Conservation (phyloP, 148 eudicot genomes). For the Rhododendron simsii region DNA sequence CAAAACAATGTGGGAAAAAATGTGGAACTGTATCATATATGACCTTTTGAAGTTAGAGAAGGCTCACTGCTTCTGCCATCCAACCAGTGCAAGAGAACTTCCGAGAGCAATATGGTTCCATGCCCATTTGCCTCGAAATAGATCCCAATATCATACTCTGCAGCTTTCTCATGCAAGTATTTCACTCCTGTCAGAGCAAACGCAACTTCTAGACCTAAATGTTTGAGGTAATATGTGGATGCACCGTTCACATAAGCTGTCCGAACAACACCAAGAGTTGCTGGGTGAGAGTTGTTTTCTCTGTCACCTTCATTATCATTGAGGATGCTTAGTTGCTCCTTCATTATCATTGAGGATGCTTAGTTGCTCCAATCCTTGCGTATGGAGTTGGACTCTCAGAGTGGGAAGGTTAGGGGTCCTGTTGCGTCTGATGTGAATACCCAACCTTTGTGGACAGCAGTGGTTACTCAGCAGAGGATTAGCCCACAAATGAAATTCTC, state of each 20-base stretch:
- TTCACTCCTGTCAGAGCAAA: constrained; percentile 94
- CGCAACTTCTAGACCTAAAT: constrained; percentile 64
- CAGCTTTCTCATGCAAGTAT: constrained; percentile 83
- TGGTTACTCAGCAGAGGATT: no score
- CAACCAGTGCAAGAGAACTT: constrained; percentile 53
- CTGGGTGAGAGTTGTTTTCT: constrained; percentile 23
- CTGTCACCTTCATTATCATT: constrained; percentile 24
- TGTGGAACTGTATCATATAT: not conserved
- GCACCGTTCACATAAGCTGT: constrained; percentile 99
- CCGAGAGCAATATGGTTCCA: constrained; percentile 88
- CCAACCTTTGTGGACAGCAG: no score
- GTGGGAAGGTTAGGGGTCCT: no score
- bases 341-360: constrained; percentile 34
- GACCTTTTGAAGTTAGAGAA: constrained; percentile 53
- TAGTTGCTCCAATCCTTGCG: constrained; percentile 26
- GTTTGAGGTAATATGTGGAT: constrained; percentile 80
- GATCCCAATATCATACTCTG: constrained; percentile 74
- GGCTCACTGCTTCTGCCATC: constrained; percentile 47
- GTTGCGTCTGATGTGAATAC: no score
- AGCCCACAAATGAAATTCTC: no score
- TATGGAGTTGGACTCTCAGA: no score
- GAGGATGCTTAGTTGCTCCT: constrained; percentile 58
- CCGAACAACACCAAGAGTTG: constrained; percentile 71
- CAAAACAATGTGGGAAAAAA: not conserved
- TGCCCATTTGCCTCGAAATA: constrained; percentile 97